phyloP scores from a whole-genome alignment of 176 grass and related monocot genomes.

The Raddia distichophylla region DNA sequence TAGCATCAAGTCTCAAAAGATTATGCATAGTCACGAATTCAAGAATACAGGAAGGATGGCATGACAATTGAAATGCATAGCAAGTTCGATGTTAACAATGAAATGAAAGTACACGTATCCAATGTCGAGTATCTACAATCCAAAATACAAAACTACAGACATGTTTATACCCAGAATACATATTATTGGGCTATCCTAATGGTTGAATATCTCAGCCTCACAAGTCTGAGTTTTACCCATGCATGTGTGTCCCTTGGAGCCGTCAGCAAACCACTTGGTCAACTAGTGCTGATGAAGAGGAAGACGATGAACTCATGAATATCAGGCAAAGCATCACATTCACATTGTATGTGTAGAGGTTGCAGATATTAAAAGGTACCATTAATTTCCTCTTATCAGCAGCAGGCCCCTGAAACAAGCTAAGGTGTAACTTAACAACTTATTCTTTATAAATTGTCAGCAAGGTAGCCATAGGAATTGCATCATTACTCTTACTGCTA shows the following conservation, averaged over 20 bases:
- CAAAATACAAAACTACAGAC: slow-evolving; percentile 38
- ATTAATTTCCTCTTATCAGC: slow-evolving; percentile 55
- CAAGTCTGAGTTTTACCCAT: slow-evolving; percentile 1
- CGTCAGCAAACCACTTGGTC: slow-evolving; percentile 14
- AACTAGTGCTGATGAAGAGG: slow-evolving; percentile 21
- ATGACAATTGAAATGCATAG: slow-evolving; percentile 7
- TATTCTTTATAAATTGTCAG: slow-evolving; percentile 51
- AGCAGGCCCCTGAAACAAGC: slow-evolving; percentile 70
- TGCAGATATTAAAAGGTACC: slow-evolving; percentile 53
- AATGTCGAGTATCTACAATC: slow-evolving; percentile 30
- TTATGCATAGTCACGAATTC: background rate
- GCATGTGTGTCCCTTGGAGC: background rate
- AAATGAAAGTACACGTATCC: background rate
- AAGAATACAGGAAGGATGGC: background rate
- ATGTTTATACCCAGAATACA: slow-evolving; percentile 5
- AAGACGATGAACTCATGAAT: slow-evolving; percentile 34
- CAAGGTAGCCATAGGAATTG: slow-evolving; percentile 44
- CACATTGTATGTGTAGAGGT: slow-evolving; percentile 41
- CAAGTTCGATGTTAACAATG: background rate
- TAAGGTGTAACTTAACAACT: slow-evolving; percentile 52
- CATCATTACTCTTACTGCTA: slow-evolving; percentile 63
- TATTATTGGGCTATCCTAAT: slow-evolving; percentile 44
- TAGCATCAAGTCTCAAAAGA: background rate
- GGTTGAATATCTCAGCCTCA: slow-evolving; percentile 8
- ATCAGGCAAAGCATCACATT: slow-evolving; percentile 25